Conservation (phyloP, 1,284 basidiomycete species). For the Irpex sp. region DNA sequence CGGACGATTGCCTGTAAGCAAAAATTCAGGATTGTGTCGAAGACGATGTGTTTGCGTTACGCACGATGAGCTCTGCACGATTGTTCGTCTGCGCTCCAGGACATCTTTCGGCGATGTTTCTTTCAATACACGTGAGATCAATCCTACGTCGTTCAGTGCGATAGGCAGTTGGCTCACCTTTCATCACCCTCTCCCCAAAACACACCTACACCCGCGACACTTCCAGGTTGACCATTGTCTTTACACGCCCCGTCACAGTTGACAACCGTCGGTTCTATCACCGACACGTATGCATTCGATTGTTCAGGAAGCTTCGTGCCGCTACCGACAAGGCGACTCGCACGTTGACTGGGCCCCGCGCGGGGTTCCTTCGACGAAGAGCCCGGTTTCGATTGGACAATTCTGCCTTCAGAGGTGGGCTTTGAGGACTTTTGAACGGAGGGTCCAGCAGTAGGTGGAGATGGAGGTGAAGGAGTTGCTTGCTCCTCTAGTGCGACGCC, state of each 20-base stretch:
- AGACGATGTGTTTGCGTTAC: slow-evolving; percentile 21
- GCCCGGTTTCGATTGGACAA: not conserved
- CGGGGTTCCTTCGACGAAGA: not conserved
- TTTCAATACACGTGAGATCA: slow-evolving; percentile 22
- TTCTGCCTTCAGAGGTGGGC: not conserved
- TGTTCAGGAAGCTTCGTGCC: not conserved
- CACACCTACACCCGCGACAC: slow-evolving; percentile 70
- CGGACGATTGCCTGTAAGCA: slow-evolving; percentile 68
- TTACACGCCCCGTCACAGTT: slow-evolving; percentile 82
- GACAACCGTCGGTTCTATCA: slow-evolving; percentile 38
- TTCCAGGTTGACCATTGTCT: slow-evolving; percentile 61
- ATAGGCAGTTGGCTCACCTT: slow-evolving; percentile 37
- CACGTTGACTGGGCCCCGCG: not conserved
- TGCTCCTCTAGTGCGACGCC: not conserved
- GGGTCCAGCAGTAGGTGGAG: not conserved
- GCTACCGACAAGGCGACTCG: not conserved
- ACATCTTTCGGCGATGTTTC: slow-evolving; percentile 76
- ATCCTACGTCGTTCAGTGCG: not conserved
- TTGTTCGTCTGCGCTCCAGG: slow-evolving; percentile 88
- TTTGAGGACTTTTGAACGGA: not conserved
- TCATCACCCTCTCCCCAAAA: slow-evolving; percentile 69
- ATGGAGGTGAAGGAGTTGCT: not conserved
- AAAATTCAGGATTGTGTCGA: not conserved
- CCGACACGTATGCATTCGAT: not conserved
- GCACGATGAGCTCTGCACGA: slow-evolving; percentile 78